Evolutionary conservation across 495 filamentous ascomycete species (phyloP).

Genomic region (Tuber melanosporum): DNA sequence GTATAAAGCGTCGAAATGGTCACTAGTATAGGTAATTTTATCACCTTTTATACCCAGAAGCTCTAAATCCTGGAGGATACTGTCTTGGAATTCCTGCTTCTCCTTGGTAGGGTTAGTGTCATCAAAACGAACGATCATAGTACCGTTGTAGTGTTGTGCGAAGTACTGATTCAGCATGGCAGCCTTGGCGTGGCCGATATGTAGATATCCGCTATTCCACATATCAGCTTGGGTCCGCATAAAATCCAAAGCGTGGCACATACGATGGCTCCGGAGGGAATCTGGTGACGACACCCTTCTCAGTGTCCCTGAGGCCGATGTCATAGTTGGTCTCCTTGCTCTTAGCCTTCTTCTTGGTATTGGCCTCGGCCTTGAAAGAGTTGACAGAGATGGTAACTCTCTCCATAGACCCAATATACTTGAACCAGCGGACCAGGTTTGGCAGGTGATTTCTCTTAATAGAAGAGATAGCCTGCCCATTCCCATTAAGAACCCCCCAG

Average conservation of each 20-base stretch:
- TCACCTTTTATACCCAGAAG: constrained; percentile 84
- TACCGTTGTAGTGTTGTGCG: constrained; percentile 81
- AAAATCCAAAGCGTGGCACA: constrained; percentile 38
- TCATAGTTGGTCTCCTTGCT: constrained; percentile 87
- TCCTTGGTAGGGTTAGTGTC: constrained; percentile 93
- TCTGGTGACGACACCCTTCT: constrained; percentile 84
- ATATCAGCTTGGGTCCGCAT: constrained; percentile 13
- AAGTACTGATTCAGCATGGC: constrained; percentile 92
- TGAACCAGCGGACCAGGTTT: constrained; percentile 84
- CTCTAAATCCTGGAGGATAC: constrained; percentile 77
- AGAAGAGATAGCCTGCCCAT: constrained; percentile 73
- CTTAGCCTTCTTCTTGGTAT: constrained; percentile 61
- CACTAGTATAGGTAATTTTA: constrained; percentile 68
- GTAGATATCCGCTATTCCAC: constrained; percentile 64
- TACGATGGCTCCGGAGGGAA: constrained; percentile 95
- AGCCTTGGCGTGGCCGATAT: constrained; percentile 91
- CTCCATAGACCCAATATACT: constrained; percentile 62
- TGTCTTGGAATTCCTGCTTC: constrained; percentile 83
- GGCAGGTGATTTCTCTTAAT: constrained; percentile 69
- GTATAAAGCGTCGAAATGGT: constrained; percentile 86
- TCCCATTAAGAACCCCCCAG: constrained; percentile 78
- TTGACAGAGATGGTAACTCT: constrained; percentile 46
- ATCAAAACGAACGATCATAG: constrained; percentile 75
- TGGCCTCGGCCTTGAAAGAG: constrained; percentile 54
- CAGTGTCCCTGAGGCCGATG: constrained; percentile 78